Conservation (phyloP, 1,284 basidiomycete genomes). For the Pyrrhoderma noxium region DNA sequence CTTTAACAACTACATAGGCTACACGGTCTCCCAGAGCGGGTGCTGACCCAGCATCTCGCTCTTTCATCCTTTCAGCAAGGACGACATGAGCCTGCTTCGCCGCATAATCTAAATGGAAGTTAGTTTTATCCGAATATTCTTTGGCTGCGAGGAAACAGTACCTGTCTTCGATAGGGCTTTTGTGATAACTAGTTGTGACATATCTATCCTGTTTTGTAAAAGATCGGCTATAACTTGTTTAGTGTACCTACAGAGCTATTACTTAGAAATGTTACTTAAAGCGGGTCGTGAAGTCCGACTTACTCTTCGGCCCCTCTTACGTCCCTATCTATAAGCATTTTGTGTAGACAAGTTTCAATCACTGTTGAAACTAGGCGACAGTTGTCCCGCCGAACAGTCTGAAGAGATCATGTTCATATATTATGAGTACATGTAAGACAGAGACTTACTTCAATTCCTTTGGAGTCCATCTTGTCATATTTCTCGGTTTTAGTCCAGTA, state of each 20-base stretch:
- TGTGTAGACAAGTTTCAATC: constrained; percentile 93
- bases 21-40: constrained; percentile 93
- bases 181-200: constrained; percentile 97
- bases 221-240: constrained; percentile 91
- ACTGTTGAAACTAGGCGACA: constrained; percentile 93
- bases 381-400: constrained; percentile 96
- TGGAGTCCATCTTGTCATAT: constrained; percentile 98
- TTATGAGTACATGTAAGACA: not conserved
- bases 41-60: constrained; percentile 90
- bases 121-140: not conserved
- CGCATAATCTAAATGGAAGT: constrained; percentile 58
- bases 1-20: constrained; percentile 95
- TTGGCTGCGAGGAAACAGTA: constrained; percentile 24
- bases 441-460: constrained; percentile 84
- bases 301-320: constrained; percentile 88
- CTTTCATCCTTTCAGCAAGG: constrained; percentile 88
- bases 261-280: constrained; percentile 7
- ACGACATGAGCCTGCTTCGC: constrained; percentile 95
- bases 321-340: constrained; percentile 92
- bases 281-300: constrained; percentile 23
- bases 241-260: constrained; percentile 60
- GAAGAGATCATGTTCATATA: constrained; percentile 1
- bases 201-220: constrained; percentile 91
- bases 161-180: constrained; percentile 88
- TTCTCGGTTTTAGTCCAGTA: constrained; percentile 94